These are phyloP conservation scores for Alternaria sp. DNA, from an alignment of 2,329 filamentous ascomycete genomes.

Conservation along the genomic window DNA sequence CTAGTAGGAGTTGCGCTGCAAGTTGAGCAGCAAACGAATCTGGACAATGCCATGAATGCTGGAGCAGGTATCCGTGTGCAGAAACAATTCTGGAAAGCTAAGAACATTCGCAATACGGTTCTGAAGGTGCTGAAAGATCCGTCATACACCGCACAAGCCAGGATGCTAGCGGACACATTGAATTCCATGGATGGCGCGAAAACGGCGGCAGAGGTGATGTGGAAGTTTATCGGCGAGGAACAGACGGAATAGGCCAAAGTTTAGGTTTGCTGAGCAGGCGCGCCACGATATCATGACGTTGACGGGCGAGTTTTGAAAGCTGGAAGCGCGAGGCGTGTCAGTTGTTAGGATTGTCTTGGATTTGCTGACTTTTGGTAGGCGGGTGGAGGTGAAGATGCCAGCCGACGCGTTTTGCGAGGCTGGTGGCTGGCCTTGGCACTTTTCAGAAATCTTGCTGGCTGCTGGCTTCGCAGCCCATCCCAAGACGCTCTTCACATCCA, in stretches of 20 bases:
- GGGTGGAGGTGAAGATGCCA: background rate
- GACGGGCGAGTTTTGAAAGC: background rate
- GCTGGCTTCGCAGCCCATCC: background rate
- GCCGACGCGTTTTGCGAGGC: background rate
- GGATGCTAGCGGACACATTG: slow-evolving; percentile 34
- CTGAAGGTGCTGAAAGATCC: slow-evolving; percentile 38
- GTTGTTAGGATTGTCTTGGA: background rate
- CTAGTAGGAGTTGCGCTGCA: slow-evolving; percentile 46
- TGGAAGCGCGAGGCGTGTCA: background rate
- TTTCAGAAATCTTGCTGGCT: background rate
- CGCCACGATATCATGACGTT: slow-evolving; percentile 12
- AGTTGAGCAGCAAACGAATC: slow-evolving; percentile 47
- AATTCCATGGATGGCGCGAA: slow-evolving; percentile 44
- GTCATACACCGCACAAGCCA: slow-evolving; percentile 37
- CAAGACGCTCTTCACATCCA: background rate
- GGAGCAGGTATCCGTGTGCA: slow-evolving; percentile 44
- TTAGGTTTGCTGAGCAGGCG: background rate
- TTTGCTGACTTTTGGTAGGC: background rate
- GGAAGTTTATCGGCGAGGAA: slow-evolving; percentile 41
- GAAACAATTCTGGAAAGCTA: slow-evolving; percentile 42
- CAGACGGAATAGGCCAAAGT: slow-evolving; percentile 25
- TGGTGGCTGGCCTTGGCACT: background rate
- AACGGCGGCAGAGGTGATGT: slow-evolving; percentile 44
- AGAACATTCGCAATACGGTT: slow-evolving; percentile 38
- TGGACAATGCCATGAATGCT: slow-evolving; percentile 48